Evolutionary conservation across 1,284 basidiomycete species (phyloP), one percentile per base, ranked within the genome.

Genomic region (Ceratobasidium sp.): DNA sequence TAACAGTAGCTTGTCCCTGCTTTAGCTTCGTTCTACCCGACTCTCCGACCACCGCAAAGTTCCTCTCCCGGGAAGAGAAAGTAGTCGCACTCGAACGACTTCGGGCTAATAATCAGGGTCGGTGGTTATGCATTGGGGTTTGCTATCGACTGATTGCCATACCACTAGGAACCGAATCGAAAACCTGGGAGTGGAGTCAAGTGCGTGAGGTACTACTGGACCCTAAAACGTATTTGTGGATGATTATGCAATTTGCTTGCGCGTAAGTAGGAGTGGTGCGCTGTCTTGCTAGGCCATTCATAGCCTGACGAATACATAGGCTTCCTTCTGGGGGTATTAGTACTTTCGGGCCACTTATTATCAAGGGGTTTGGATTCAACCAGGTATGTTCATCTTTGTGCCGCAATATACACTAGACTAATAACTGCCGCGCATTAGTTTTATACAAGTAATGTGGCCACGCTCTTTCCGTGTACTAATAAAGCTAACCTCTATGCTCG

Each of bases 21-120:
- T 12, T 12, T 15, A 76, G 73, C 63, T 67, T 76, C n/a, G 73
- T 76, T 12, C 42, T 76, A 12, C 73, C 73, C 20, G 73, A 76
- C 28, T 76, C 63, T 18, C 78, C 78, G 5, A 60, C 78, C 2
- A 79, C 83, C 46, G 85, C 85, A 64, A 82, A 82, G 55, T 86
- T 85, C 82, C 82, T 86, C 42, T 61, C 79, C 40, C 78, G 82
- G 44, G 84, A 85, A 73, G 84, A 86, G 80, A 79, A 84, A 23
- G 80, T 84, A 6, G 84, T 85, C 71, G 85, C 85, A 51, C 80
- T 86, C 66, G 84, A 86, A 73, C 83, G 86, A 58, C 78, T 86
- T 28, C 81, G 82, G 49, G 84, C 84, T 78, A 86, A 86, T 82
- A 84, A 85, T 81, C 85, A 84, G 18, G 85, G 85, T 73, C 6